Evolutionary conservation across 345 rosid species (phyloP), one percentile per base, ranked within the genome.

Genomic region (Aquilaria yunnanensis): DNA sequence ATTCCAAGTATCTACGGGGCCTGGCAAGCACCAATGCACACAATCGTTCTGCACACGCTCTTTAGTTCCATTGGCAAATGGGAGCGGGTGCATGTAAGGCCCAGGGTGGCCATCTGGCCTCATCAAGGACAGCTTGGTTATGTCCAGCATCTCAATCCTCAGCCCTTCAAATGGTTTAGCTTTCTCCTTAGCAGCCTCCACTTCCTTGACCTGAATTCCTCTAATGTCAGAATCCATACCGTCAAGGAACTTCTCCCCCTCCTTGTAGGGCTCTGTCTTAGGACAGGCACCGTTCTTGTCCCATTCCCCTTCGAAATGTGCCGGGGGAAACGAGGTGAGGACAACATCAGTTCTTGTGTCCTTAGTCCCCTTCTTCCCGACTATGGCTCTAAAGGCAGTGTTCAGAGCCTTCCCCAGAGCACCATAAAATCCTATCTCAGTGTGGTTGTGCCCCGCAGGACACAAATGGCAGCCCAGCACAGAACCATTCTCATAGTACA

Each of bases 301-400:
- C 97, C 97, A 90, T 2, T 88, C 89, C 4, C 97, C 96, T 72
- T 88, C 96, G 34, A 91, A 91, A 70, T 91, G 96, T 37, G 93
- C 75, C 2, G 97, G 96, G 13, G 96, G 80, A 63, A 87, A 90
- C 10, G 88, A 84, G 1, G 93, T 86, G 54, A 88, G 47, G 48
- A 91, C 52, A 50, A 81, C 84, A 47, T 68, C 66, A 9, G 66
- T 43, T 30, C 51, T 62, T 30, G 63, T 70, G 3, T 64, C 67
- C 13, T 61, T 57, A 1, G 74, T 67, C 30, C 70, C 74, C 14
- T 49, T 76, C 62, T 77, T 73, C 11, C 67, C 75, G 2, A 14
- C 59, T 12, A 84, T 62, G 1, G 87, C 74, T 54, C 68, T 81
- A 12, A 90, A 73, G 14, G 84, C 68, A 0, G 92, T 87, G 74